Base-by-base conservation (phyloP, 371 early-diverging fungal species). In the Zopfochytrium polystomum region DNA sequence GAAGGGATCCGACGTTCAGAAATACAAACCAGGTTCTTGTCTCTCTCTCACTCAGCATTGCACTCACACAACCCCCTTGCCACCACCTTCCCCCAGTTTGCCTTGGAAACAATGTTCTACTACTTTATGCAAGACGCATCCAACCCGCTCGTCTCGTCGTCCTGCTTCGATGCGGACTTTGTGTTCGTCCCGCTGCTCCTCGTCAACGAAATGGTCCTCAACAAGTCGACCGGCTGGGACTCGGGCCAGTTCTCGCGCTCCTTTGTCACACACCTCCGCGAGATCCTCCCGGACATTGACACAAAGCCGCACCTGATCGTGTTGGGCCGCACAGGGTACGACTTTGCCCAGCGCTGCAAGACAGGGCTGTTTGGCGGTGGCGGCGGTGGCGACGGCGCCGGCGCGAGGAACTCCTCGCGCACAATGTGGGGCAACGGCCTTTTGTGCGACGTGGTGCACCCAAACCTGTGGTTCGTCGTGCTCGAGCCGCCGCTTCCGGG, bases 381-480 rank as follows among this genome's bases (percentile, higher is more conserved):
- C n/a, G n/a, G n/a, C n/a, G n/a, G n/a, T n/a, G n/a, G n/a, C n/a
- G n/a, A n/a, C n/a, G n/a, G n/a, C n/a, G n/a, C n/a, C n/a, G n/a
- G n/a, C n/a, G n/a, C n/a, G n/a, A n/a, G n/a, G n/a, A n/a, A n/a
- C n/a, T 11, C 11, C 13, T 13, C 42, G 42, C 13, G n/a, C 11
- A 13, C n/a, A 42, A 11, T n/a, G n/a, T 42, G 42, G 42, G 42
- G 42, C n/a, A 42, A 11, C n/a, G n/a, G n/a, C n/a, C n/a, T 42
- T 11, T n/a, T 42, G 13, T 42, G 42, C n/a, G 42, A 42, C n/a
- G n/a, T 42, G 42, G n/a, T 42, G n/a, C 42, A 42, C n/a, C 42
- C 42, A 11, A 42, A 42, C n/a, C n/a, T 42, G n/a, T 42, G 42
- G 42, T 42, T 42, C n/a, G 42, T 42, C 42, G 42, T 42, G 11